Evolutionary conservation across 495 filamentous ascomycete species (phyloP).

Genomic region (Peziza echinospora): DNA sequence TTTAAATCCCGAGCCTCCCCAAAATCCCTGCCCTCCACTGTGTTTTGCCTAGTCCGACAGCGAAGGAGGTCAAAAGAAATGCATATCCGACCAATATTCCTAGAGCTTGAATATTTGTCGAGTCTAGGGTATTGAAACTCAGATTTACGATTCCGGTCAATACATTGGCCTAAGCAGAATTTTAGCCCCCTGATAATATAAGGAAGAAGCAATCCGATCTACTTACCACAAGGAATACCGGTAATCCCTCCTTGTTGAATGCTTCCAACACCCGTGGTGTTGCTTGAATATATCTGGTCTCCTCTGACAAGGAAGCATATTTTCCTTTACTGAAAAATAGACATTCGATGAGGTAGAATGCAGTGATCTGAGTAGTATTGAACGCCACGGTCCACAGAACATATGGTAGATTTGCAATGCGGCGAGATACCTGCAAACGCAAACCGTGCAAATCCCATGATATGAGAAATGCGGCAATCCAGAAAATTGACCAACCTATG

Average conservation of each 20-base stretch:
- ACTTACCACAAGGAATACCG: constrained; percentile 46
- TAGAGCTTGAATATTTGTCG: constrained; percentile 41
- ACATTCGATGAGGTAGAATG: constrained; percentile 56
- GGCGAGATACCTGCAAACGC: constrained; percentile 55
- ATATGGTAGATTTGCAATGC: constrained; percentile 85
- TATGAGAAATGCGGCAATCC: constrained; percentile 43
- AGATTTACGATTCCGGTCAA: constrained; percentile 78
- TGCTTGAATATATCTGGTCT: constrained; percentile 36
- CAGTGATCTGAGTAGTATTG: constrained; percentile 57
- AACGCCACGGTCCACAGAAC: constrained; percentile 76
- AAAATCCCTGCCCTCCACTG: too few species aligned
- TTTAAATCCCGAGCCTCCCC: too few species aligned
- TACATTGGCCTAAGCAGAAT: constrained; percentile 43
- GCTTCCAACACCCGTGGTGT: constrained; percentile 60
- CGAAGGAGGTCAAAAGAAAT: constrained; percentile 38
- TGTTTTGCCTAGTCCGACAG: constrained; percentile 34
- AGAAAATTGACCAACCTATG: constrained; percentile 36
- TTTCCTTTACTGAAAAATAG: constrained; percentile 44
- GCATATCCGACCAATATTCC: constrained; percentile 52
- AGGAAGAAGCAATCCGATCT: too few species aligned
- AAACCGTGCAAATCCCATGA: constrained; percentile 49
- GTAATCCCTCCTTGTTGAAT: constrained; percentile 74
- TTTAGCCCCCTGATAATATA: neutral
- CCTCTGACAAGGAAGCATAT: constrained; percentile 26
- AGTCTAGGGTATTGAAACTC: constrained; percentile 56